Conservation (phyloP, 345 rosid species). For the Gossypium sturtianum region DNA sequence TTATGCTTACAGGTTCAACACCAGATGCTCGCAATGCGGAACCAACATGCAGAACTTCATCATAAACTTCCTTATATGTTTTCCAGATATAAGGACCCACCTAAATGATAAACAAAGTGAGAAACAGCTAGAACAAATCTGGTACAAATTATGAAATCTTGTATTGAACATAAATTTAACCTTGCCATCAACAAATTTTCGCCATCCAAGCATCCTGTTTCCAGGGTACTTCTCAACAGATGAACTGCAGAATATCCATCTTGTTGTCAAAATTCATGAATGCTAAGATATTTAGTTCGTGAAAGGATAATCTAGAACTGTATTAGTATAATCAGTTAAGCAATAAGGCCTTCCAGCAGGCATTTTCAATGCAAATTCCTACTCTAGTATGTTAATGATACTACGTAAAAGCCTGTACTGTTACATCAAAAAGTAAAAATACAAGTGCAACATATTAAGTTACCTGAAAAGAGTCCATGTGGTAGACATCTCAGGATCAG, state of each 20-base stretch:
- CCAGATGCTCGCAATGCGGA: constrained; percentile 79
- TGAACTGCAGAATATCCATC: constrained; percentile 32
- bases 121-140: not conserved
- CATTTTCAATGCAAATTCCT: not conserved
- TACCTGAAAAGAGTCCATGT: constrained; percentile 92
- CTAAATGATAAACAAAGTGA: constrained; percentile 26
- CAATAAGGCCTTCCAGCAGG: not conserved
- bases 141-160: not conserved
- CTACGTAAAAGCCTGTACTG: not conserved
- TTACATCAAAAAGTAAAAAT: not conserved
- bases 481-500: constrained; percentile 40
- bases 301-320: not conserved
- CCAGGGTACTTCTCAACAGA: constrained; percentile 55
- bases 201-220: constrained; percentile 93
- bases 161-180: constrained; percentile 29
- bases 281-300: not conserved
- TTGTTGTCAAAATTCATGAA: not conserved
- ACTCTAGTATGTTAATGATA: not conserved
- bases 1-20: constrained; percentile 68
- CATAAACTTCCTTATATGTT: constrained; percentile 71
- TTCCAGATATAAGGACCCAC: constrained; percentile 89
- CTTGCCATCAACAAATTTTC: constrained; percentile 58
- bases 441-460: not conserved
- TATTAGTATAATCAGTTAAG: not conserved
- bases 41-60: constrained; percentile 70